Conservation (phyloP, 2,329 filamentous ascomycete species). For the Aspergillus awamori region DNA sequence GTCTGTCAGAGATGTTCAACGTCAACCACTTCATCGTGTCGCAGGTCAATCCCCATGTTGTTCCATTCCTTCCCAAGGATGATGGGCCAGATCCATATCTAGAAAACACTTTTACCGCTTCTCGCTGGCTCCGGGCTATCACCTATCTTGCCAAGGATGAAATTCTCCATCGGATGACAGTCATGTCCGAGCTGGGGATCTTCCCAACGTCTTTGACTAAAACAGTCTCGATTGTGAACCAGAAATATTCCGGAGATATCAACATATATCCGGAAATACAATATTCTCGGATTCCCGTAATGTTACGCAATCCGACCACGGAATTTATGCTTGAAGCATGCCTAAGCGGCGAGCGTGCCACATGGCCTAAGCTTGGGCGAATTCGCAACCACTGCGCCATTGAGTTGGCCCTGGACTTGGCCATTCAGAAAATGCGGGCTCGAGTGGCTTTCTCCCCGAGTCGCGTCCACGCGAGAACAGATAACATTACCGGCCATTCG, state of each 20-base stretch:
- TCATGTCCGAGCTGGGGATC: conserved; percentile 77
- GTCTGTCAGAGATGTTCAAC: conserved; percentile 92
- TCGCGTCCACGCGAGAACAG: conserved; percentile 26
- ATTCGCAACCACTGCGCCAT: conserved; percentile 87
- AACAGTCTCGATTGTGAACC: conserved; percentile 76
- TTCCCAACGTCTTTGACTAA: conserved; percentile 80
- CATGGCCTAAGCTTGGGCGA: conserved; percentile 85
- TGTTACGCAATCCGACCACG: conserved; percentile 80
- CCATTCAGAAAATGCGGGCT: conserved; percentile 45
- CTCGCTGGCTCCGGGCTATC: conserved; percentile 65
- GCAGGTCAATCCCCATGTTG: conserved; percentile 92
- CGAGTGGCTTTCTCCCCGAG: conserved; percentile 40
- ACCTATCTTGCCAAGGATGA: conserved; percentile 78
- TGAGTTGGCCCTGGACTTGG: conserved; percentile 70
- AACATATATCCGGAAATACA: conserved; percentile 84
- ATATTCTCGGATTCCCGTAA: conserved; percentile 71
- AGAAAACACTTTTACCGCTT: conserved; percentile 37
- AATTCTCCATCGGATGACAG: conserved; percentile 76
- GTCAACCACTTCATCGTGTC: conserved; percentile 98
- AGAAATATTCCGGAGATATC: conserved; percentile 93
- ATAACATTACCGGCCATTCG: conserved; percentile 19
- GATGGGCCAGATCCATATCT: conserved; percentile 50
- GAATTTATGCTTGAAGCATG: conserved; percentile 85
- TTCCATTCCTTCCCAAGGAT: conserved; percentile 79
- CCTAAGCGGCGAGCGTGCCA: conserved; percentile 78